Evolutionary conservation across 257 asterid species (phyloP).

Genomic region (Fraxinus anomala): DNA sequence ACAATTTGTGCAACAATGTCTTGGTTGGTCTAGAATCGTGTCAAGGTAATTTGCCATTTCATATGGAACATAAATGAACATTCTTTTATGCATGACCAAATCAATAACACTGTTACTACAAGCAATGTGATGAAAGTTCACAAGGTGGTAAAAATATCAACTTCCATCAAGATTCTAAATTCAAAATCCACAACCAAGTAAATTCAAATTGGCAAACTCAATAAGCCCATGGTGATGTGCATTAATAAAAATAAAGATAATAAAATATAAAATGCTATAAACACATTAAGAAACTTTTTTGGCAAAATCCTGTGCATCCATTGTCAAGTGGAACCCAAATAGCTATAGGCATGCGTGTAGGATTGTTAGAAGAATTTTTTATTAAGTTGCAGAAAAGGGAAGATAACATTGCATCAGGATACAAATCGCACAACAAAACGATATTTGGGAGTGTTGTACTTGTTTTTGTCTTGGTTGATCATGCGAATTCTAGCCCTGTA

Average conservation of each 20-base stretch:
- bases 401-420: conserved; percentile 33
- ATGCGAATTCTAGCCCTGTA: conserved; percentile 77
- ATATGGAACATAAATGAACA: neutral
- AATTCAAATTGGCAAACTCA: neutral
- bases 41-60: conserved; percentile 37
- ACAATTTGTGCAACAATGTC: conserved; percentile 73
- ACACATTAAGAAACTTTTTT: neutral
- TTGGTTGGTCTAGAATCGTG: conserved; percentile 58
- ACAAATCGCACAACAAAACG: conserved; percentile 80
- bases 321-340: neutral
- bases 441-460: conserved; percentile 79
- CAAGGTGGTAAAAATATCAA: neutral
- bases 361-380: neutral
- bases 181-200: neutral
- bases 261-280: neutral
- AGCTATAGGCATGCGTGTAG: too few species aligned
- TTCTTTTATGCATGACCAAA: neutral
- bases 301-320: neutral
- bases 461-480: conserved; percentile 87
- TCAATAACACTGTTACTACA: neutral
- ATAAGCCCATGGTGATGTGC: neutral
- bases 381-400: neutral
- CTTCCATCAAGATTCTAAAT: neutral
- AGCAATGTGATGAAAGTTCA: neutral
- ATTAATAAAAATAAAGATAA: neutral